Evolutionary conservation across 306 rosid species (phyloP).

Genomic region (Vachellia collinsii): DNA sequence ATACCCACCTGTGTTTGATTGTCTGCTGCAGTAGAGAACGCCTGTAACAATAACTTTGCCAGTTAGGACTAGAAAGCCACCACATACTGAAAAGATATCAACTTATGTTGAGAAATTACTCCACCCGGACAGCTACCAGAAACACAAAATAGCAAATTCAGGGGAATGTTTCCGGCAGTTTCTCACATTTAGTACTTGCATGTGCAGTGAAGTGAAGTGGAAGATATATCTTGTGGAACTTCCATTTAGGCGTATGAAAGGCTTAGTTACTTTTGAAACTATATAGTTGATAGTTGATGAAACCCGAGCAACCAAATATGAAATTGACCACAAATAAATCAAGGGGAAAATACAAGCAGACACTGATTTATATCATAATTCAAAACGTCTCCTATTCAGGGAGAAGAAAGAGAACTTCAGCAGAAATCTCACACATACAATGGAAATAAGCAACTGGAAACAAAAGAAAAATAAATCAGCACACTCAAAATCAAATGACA

Average conservation of each 20-base stretch:
- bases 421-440: neutral
- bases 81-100: neutral
- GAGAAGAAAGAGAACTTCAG: neutral
- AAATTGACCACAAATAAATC: neutral
- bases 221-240: too few relatives aligned
- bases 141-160: neutral
- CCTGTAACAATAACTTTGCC: conserved; percentile 43
- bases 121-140: neutral
- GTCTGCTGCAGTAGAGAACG: conserved; percentile 85
- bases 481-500: neutral
- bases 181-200: too few relatives aligned
- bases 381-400: neutral
- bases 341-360: neutral
- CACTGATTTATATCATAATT: neutral
- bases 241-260: too few relatives aligned
- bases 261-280: neutral
- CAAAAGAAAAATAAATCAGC: neutral
- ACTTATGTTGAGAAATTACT: neutral
- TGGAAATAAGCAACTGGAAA: too few relatives aligned
- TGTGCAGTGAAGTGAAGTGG: too few relatives aligned
- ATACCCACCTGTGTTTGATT: conserved; percentile 91
- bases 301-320: neutral
- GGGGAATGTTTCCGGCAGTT: neutral
- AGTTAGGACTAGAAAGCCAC: conserved; percentile 7
- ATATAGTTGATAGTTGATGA: neutral